Base-by-base conservation (phyloP, 2,329 filamentous ascomycete genomes). In the Beauveria sp. region DNA sequence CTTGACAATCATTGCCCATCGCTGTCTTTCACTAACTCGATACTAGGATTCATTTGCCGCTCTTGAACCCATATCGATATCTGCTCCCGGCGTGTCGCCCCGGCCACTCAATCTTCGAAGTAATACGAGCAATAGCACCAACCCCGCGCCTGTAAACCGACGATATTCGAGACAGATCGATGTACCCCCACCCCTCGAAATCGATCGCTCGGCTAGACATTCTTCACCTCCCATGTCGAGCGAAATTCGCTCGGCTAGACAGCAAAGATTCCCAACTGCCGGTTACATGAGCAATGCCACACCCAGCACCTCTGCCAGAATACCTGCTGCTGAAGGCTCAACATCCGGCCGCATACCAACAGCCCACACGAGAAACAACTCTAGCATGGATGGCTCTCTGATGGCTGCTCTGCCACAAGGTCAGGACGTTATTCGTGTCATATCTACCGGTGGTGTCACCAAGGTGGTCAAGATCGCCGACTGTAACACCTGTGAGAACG, bases 401-500 rank as follows among this genome's bases (percentile, higher is more conserved):
- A 95, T 93, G 83, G 90, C 91, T 66, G 88, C 89, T 63, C 79
- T 97, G 69, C 93, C 93, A 62, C 83, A 88, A 66, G 90, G 92
- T 74, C 91, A 96, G 73, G 89, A 93, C 63, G 86, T 96, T 64
- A 96, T 98, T 66, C 86, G 93, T 65, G 91, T 97, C 67, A 96
- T 98, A 70, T 96, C 90, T 67, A 95, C 92, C 54, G 91, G 88
- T 65, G 95, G 93, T 57, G 87, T 92, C 64, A 96, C 92, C 53
- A 96, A 96, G 71, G 93, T 97, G 26, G 87, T 99, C 70, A 95
- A 95, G 74, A 92, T 98, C 67, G 89, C 91, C 66, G 90, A 90
- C 66, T 97, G 93, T 80, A 92, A 88, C 70, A 95, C 89, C 5
- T 90, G 91, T 64, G 95, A 97, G 69, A 92, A 98, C 67, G 90